A percentile compares a stretch with the other conserved stretches of the same genome.
Evolutionary conservation across 1,139 yeast genomes (phyloP).

Genomic region (Geotrichum carabidarum): DNA sequence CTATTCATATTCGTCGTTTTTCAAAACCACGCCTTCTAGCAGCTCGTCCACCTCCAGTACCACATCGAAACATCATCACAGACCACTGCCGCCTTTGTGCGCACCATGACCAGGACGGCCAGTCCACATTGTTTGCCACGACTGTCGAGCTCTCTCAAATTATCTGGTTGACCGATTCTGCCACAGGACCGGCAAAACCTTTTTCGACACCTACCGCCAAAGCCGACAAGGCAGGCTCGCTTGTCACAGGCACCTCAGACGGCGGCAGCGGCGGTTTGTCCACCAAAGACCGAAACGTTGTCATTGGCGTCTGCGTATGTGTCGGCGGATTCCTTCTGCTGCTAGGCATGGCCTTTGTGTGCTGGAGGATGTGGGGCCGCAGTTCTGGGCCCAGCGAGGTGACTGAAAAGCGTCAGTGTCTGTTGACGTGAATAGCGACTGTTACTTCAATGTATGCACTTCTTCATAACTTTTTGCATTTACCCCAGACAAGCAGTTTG

Average conservation of each 20-base stretch:
- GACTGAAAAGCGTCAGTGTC: neutral
- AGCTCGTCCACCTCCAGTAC: constrained; percentile 1
- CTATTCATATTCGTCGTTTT: neutral
- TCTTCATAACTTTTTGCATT: neutral
- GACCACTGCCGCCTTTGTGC: constrained; percentile 10
- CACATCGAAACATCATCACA: neutral
- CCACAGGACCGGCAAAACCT: constrained; percentile 1
- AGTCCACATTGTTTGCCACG: constrained; percentile 13
- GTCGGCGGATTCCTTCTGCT: constrained; percentile 33
- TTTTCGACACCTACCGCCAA: constrained; percentile 13
- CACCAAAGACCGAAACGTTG: constrained; percentile 28
- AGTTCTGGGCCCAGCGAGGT: constrained; percentile 8
- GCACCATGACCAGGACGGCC: constrained; percentile 10
- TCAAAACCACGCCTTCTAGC: neutral
- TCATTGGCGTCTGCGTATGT: constrained; percentile 34
- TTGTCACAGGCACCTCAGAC: constrained; percentile 21
- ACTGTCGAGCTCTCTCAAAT: constrained; percentile 15
- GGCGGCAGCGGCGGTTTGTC: constrained; percentile 23
- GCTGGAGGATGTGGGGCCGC: constrained; percentile 28
- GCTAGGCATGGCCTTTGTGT: constrained; percentile 28
- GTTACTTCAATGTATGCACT: constrained; percentile 25
- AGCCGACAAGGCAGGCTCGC: constrained; percentile 21
- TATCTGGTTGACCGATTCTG: constrained; percentile 8
- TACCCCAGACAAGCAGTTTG: no score
- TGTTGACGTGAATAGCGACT: constrained; percentile 25